Base-by-base conservation (phyloP, 2,329 filamentous ascomycete genomes). In the Drechslerella dactyloides region DNA sequence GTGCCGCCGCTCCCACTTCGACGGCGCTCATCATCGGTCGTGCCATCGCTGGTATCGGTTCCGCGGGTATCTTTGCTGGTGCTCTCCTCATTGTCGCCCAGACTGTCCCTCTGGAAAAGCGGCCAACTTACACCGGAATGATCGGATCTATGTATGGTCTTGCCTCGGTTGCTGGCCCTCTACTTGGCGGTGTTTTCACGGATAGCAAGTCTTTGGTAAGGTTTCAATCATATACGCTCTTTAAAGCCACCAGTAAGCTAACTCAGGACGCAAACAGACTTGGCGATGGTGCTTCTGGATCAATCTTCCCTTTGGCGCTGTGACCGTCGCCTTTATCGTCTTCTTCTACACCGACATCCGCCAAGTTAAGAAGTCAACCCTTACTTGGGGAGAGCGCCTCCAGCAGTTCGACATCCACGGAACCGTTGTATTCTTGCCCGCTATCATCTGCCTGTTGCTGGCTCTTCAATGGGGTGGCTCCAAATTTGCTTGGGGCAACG, bases 141-240 rank as follows among this genome's bases (percentile, higher is more conserved):
- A 81, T 86, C 44, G 83, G 83, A 10, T 83, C 81, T 55, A 84
- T 86, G 80, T 86, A 83, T 78, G 85, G 85, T 15, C 81, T 87
- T 55, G 84, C 84, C 0, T 79, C 79, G 4, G 78, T 82, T 46
- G 76, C 79, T 27, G 80, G 79, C 2, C 81, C 81, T 2, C 76
- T 81, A 44, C 75, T 77, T 52, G 76, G 76, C 55, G 76, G 76
- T 68, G 75, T 69, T 24, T 77, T 77, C 50, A 76, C 76, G 15
- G 75, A 77, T 42, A 74, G 76, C 46, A 23, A 60, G 55, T 63
- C 62, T 51, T 60, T 72, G 21, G 80, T 81, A 56, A 66, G 64
- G 59, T 15, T 33, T 24, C 27, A 13, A 23, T 42, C 23, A n/a
- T 37, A 2, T 59, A 62, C 33, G 2, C 40, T 21, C 1, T 17